Evolutionary conservation across 73 alveolate species (phyloP), one percentile per base, ranked within the genome.

Genomic region (Durusdinium trenchii): DNA sequence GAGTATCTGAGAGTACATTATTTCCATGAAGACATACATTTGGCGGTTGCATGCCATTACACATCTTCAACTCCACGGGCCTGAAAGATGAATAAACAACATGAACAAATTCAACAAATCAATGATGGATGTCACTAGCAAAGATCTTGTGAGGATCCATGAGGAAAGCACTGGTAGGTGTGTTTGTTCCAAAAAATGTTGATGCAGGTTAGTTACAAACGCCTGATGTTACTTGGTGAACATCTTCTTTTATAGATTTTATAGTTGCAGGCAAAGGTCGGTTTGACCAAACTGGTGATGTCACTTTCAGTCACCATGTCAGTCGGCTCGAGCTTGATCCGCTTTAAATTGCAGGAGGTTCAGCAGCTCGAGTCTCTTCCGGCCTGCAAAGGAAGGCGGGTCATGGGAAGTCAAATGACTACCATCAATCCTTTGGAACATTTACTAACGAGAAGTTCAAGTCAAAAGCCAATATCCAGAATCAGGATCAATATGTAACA

Each of bases 291-390:
- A 45, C 48, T 26, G 23, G 91, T 48, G 45, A 81, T 28, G 47
- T 81, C 91, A 6, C 23, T 67, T 32, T 46, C 91, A 3, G 42
- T 47, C 30, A 26, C 14, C 64, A 47, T 46, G 67, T 81, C 91
- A 47, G 91, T 46, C 30, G 91, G 91, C 47, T 81, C 91, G 45
- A 81, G 71, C 91, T 81, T 81, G 61, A 81, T n/a, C 18, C 91
- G 91, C 46, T 81, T 81, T n/a, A n/a, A n/a, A n/a, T n/a, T 20
- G 91, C 61, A 45, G 87, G 87, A 1, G 60, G 87, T n/a, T 78
- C 87, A 67, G 10, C 81, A 26, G 81, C 81, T 67, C 73, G 73
- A 60, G 73, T 32, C 18, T 18, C 42, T 28, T 67, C 81, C 0
- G 81, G 18, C 81, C 81, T 67, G 36, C 16, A 9, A 54, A 54